Percentiles rank a stretch among this genome's conserved stretches.
Conservation (phyloP, 2,329 filamentous ascomycete genomes). For the Fusarium bactridioides region DNA sequence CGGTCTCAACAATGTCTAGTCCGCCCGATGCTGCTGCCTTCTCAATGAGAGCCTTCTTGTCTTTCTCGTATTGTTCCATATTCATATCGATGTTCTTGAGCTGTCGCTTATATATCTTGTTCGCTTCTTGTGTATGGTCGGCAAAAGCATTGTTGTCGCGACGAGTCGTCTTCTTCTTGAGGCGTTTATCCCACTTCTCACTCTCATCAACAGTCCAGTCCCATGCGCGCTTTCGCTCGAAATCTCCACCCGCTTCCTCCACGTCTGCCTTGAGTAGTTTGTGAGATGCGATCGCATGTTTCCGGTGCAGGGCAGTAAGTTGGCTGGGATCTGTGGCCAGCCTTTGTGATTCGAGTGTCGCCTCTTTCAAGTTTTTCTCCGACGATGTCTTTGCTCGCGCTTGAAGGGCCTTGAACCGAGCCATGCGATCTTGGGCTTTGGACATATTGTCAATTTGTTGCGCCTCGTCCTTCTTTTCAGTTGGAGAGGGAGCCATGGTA, state of each 20-base stretch:
- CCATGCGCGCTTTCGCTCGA: slow-evolving; percentile 97
- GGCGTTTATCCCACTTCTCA: slow-evolving; percentile 90
- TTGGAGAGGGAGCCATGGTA: neutral
- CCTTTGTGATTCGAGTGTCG: slow-evolving; percentile 82
- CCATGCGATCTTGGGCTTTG: slow-evolving; percentile 72
- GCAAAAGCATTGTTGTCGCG: slow-evolving; percentile 88
- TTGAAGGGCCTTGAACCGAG: slow-evolving; percentile 87
- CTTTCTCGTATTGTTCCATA: slow-evolving; percentile 83
- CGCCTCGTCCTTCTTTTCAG: slow-evolving; percentile 28
- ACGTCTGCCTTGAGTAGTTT: slow-evolving; percentile 94
- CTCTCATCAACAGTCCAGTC: slow-evolving; percentile 97
- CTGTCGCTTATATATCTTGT: slow-evolving; percentile 94
- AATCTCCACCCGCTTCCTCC: slow-evolving; percentile 85
- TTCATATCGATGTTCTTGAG: slow-evolving; percentile 79
- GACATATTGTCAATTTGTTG: slow-evolving; percentile 44
- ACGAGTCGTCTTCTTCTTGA: slow-evolving; percentile 84
- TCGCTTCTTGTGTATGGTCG: slow-evolving; percentile 86
- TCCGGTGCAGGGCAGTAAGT: slow-evolving; percentile 80
- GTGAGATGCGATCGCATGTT: slow-evolving; percentile 86
- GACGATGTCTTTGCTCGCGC: slow-evolving; percentile 78
- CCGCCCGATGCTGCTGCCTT: slow-evolving; percentile 84
- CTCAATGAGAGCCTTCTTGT: slow-evolving; percentile 86
- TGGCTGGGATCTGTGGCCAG: slow-evolving; percentile 79
- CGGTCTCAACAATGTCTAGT: slow-evolving; percentile 94
- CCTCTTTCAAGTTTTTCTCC: slow-evolving; percentile 82